Evolutionary conservation across 148 eudicot species (phyloP), one percentile per base, ranked within the genome.

Genomic region (Rhododendron henanense): DNA sequence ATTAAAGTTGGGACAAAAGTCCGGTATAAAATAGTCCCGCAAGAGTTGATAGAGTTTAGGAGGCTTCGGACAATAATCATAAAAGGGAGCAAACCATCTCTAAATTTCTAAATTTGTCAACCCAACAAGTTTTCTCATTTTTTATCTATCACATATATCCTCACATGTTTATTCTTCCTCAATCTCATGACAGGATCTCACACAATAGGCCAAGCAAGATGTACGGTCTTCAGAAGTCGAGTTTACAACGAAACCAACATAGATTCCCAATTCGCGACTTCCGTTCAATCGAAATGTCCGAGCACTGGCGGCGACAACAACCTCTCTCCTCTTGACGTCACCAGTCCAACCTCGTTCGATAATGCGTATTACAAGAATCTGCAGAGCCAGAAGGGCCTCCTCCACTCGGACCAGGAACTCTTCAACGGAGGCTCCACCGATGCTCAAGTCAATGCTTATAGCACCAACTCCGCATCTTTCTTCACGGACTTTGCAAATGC

Each of bases 371-470:
- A 23, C 89, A 87, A 74, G 28, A 80, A 92, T 80, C 84, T 93
- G 85, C 9, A 86, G 21, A 85, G 45, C 85, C 88, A 77, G 18
- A 88, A 85, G 79, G 94, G 95, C 0, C 90, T 93, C 10, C 91
- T 94, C 28, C 96, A 93, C 80, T 93, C 98, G 0, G 98, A 94
- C 76, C 98, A 94, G 78, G 81, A 91, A 59, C 88, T 94, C 53
- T 94, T 73, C 73, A 88, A 67, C 6, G 86, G 86, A 0, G 98
- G 94, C 4, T 90, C 95, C 25, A 92, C 93, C 0, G 93, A 94
- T 83, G 85, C 92, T 44, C 88, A 74, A 71, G 96, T 95, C 13
- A 78, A 86, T 10, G 53, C 87, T 2, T 95, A 95, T 71, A 86
- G 87, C 35, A 71, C 91, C 0, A 93, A 88, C 78, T 85, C 90